A percentile compares a stretch with the other conserved stretches of the same genome.
phyloP scores from a whole-genome alignment of 2,329 filamentous ascomycete genomes.

The Sclerotinia subarctica region DNA sequence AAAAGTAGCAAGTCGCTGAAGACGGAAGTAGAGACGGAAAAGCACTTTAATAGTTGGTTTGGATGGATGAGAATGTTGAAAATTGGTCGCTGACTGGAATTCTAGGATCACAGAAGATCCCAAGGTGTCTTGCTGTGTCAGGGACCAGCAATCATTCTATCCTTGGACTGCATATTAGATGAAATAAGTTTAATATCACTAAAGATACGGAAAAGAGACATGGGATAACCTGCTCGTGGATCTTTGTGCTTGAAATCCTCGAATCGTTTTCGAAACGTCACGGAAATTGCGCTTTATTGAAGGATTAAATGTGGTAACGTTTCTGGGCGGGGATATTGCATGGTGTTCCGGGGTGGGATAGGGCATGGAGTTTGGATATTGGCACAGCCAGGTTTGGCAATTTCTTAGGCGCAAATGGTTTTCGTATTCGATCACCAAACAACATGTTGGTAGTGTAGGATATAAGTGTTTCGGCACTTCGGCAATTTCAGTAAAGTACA shows the following conservation, averaged over 20 bases:
- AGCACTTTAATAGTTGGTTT: background rate
- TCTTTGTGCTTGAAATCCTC: background rate
- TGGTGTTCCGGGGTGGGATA: background rate
- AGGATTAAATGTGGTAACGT: background rate
- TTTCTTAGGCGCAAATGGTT: background rate
- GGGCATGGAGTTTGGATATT: background rate
- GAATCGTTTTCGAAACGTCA: background rate
- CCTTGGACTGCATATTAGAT: background rate
- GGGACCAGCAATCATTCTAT: background rate
- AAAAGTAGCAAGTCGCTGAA: background rate
- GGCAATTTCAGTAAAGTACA: background rate
- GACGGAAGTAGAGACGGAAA: conserved; percentile 2
- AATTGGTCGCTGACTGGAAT: background rate
- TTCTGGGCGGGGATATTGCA: background rate
- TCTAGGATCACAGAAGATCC: background rate
- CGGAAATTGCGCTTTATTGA: background rate
- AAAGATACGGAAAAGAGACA: background rate
- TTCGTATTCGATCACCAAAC: background rate
- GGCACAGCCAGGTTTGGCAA: background rate
- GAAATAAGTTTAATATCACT: background rate
- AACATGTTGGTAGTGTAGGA: background rate
- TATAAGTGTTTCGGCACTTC: background rate
- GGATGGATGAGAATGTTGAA: background rate
- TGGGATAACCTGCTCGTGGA: background rate
- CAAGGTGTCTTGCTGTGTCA: background rate